Evolutionary conservation across 2,329 filamentous ascomycete genomes (phyloP).

Genomic region (Trichoderma sp.): DNA sequence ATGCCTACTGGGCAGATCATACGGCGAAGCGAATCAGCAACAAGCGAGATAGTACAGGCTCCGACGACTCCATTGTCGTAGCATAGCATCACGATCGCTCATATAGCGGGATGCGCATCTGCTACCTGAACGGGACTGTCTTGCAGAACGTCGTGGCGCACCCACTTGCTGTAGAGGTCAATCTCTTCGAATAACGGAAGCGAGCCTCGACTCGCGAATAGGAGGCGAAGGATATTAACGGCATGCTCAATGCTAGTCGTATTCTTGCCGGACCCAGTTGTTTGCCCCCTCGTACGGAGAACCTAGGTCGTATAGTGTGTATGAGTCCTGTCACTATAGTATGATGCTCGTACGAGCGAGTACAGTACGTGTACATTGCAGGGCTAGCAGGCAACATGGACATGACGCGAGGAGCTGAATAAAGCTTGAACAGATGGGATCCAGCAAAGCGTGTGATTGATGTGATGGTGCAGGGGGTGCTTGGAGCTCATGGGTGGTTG

Average conservation of each 20-base stretch:
- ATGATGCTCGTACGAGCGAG: background rate
- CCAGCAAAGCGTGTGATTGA: slow-evolving; percentile 20
- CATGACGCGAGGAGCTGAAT: slow-evolving; percentile 21
- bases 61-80: background rate
- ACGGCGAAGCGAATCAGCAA: background rate
- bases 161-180: slow-evolving; percentile 11
- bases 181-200: background rate
- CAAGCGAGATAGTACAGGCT: background rate
- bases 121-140: background rate
- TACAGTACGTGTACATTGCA: background rate
- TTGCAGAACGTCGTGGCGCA: background rate
- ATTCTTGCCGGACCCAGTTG: background rate
- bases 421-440: slow-evolving; percentile 24
- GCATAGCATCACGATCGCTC: slow-evolving; percentile 6
- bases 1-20: background rate
- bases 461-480: slow-evolving; percentile 22
- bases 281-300: background rate
- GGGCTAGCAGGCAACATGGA: background rate
- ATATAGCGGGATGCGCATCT: background rate
- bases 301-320: background rate
- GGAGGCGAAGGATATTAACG: slow-evolving; percentile 23
- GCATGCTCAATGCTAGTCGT: slow-evolving; percentile 10
- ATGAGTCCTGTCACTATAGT: background rate
- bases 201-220: slow-evolving; percentile 26
- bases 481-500: slow-evolving; percentile 6